Evolutionary conservation across 1,284 basidiomycete species (phyloP), one percentile per base, ranked within the genome.

Genomic region (Ganoderma multipileum): DNA sequence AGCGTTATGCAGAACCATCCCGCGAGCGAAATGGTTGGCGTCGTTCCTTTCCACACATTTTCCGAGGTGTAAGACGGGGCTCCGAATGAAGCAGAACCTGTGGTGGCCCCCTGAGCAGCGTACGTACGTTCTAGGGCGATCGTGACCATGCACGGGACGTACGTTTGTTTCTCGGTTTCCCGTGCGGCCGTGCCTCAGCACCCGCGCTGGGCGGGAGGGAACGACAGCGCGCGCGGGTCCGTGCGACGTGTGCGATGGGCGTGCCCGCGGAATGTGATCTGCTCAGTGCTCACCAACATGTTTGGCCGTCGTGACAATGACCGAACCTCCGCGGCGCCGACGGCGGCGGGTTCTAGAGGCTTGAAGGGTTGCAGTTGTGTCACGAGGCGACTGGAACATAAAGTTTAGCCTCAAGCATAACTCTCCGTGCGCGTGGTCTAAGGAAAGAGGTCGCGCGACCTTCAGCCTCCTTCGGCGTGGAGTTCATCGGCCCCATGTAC

Each of bases 121-220:
- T 55, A 55, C 52, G 26, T 55, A 20, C 52, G 23, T 33, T 28
- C 28, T 11, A 14, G 28, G 5, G 5, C 38, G 52, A 20, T 30
- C 52, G 52, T 55, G 52, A 33, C 20, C 33, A 36, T 18, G 18
- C 55, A n/a, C 9, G 30, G 9, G 30, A 14, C 4, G 55, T 57
- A 57, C 55, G 30, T 57, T 36, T 57, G 55, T 33, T 57, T 33
- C 2, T 33, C 16, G 30, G 33, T 33, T 2, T 20, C 55, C 55
- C 55, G 55, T n/a, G n/a, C n/a, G n/a, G n/a, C n/a, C n/a, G n/a
- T 58, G 33, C 55, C 33, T 58, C 20, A 55, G 55, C 55, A 58
- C 33, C 55, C 30, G 55, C 33, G 33, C 33, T 58, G 55, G 55
- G 55, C 20, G 28, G 54, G 54, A 12, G 16, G 28, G 54, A 4